Evolutionary conservation across 2,329 filamentous ascomycete species (phyloP), one percentile per base, ranked within the genome.

Genomic region (Blastomyces parvus): DNA sequence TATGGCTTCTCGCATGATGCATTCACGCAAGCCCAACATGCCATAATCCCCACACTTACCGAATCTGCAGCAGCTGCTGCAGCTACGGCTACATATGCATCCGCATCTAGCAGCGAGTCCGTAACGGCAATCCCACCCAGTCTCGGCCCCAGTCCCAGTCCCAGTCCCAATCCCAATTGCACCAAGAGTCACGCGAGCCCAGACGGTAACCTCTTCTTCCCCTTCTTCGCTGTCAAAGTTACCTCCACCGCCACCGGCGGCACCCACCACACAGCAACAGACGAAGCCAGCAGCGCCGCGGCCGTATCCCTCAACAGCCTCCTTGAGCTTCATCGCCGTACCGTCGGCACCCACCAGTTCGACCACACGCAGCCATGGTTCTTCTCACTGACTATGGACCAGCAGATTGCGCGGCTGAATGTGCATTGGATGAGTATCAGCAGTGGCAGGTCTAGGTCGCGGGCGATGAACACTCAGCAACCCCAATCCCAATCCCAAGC

Each of bases 341-440:
- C 33, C 44, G 44, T 53, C 22, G 46, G 59, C 8, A 40, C 22
- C 11, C 40, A 52, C 19, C 33, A 50, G 22, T 40, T 61, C 33
- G 59, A 61, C 59, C 19, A 40, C 22, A 22, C 30, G 22, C n/a
- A 38, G 44, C 59, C 46, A 0, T 40, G 59, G 22, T 53, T 27
- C 46, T 61, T 61, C 48, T 61, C 59, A 9, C 44, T 61, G 14
- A 61, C 59, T n/a, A 52, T 53, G 44, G 59, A 61, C 59, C 44
- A 52, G 27, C 59, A 61, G 22, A 52, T 52, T 36, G 59, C 59
- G 19, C 59, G 59, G 44, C 7, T 61, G 30, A 61, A 61, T 30
- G 59, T 61, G 30, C 46, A 61, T 40, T 61, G 59, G 59, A 30
- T 53, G 11, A 46, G n/a, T 7, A 19, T 40, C 11, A 36, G 17